A percentile compares a stretch with the other conserved stretches of the same genome.
phyloP scores from a whole-genome alignment of 1,284 basidiomycete genomes.

The Anthracocystis setariae region DNA sequence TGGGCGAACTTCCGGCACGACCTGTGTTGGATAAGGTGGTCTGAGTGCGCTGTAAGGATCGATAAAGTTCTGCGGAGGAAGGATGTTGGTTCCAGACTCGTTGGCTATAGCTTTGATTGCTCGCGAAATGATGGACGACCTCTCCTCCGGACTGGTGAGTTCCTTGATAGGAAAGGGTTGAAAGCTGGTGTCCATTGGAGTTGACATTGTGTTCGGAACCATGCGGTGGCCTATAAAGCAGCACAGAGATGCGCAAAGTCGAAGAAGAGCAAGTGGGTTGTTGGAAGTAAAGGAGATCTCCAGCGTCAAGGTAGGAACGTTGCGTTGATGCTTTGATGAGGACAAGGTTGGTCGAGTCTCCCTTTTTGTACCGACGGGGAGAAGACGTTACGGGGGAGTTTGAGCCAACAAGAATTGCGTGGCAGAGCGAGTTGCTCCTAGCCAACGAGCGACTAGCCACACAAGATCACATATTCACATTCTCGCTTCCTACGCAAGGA shows the following conservation, averaged over 20 bases:
- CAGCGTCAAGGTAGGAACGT: too few relatives aligned
- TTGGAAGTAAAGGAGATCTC: too few relatives aligned
- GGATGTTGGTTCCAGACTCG: not conserved
- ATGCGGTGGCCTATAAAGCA: too few relatives aligned
- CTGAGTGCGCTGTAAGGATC: not conserved
- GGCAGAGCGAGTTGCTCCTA: not conserved
- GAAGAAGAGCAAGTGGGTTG: too few relatives aligned
- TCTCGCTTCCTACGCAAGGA: conserved; percentile 12
- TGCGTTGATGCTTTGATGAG: too few relatives aligned
- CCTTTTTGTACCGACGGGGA: too few relatives aligned
- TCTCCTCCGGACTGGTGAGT: not conserved
- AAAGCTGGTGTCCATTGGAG: not conserved
- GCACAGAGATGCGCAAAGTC: too few relatives aligned
- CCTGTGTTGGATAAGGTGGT: not conserved
- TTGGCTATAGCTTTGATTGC: not conserved
- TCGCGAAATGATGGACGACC: not conserved
- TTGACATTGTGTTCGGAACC: too few relatives aligned
- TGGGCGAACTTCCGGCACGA: not conserved
- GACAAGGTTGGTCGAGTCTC: too few relatives aligned
- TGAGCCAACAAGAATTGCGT: not conserved
- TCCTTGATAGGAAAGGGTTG: not conserved
- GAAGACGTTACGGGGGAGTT: not conserved
- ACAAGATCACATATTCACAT: not conserved
- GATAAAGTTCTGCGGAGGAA: not conserved
- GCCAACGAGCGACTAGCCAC: conserved; percentile 4